Conservation (phyloP, 305 asterid genomes). For the Fraxinus baroniana region DNA sequence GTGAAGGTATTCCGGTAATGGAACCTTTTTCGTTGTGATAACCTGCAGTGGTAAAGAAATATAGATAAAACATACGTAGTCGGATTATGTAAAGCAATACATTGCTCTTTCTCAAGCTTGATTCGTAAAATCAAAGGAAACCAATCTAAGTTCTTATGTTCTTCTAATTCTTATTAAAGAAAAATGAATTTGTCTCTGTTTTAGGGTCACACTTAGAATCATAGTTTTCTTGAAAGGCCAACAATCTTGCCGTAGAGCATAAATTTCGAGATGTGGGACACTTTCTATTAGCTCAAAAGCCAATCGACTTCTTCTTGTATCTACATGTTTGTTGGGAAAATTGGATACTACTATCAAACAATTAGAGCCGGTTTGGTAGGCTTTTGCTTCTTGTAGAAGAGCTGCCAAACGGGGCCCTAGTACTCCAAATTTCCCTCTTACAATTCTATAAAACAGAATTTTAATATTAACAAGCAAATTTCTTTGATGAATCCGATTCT, state of each 20-base stretch:
- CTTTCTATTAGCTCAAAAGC: background rate
- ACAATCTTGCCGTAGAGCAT: background rate
- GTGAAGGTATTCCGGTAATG: constrained; percentile 21
- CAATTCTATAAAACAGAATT: background rate
- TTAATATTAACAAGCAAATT: background rate
- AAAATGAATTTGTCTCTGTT: background rate
- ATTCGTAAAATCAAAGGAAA: too few species aligned
- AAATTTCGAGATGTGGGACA: background rate
- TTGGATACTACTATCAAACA: background rate
- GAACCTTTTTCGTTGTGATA: constrained; percentile 30
- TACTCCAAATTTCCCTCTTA: background rate
- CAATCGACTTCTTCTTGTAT: background rate
- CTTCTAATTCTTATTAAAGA: background rate
- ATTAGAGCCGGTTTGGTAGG: too few species aligned
- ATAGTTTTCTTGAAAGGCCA: background rate
- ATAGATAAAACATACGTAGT: background rate
- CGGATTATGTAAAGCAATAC: background rate
- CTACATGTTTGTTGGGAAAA: background rate
- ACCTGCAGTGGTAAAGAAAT: constrained; percentile 27
- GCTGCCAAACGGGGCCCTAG: too few species aligned
- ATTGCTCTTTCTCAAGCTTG: too few species aligned
- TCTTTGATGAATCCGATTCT: background rate
- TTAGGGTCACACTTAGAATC: background rate
- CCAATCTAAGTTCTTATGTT: background rate
- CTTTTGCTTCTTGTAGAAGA: too few species aligned